Base-by-base conservation (phyloP, 805 yeast genomes). In the Barnettozyma salicaria region DNA sequence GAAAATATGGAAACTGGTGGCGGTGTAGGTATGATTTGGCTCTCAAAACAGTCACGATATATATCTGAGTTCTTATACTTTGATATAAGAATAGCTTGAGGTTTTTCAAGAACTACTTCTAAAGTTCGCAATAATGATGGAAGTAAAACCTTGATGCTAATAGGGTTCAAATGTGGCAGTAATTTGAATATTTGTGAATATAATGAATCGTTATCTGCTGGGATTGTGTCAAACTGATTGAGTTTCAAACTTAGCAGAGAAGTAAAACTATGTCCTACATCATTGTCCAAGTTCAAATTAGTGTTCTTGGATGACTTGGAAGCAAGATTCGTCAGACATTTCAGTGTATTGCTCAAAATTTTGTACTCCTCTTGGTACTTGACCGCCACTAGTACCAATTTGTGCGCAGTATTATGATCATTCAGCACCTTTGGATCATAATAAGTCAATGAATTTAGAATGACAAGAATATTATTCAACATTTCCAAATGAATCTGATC, bases 151-250 rank as follows among this genome's bases (percentile, higher is more conserved):
- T 40, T 42, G 19, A 44, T 26, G 1, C 42, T 45, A 0, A 32
- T 2, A 18, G 55, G 49, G 25, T 48, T 44, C 31, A 52, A 36
- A 16, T 43, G 52, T 17, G 57, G 55, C 8, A 52, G 26, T 9
- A 52, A 38, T 8, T 33, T 34, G 26, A 49, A 46, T 5, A 51
- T 44, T 5, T 39, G 37, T 8, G 34, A 13, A 13, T 46, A 32
- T 1, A 49, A 24, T 0, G 43, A 40, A 9, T 37, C 42, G 10
- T 35, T 21, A 6, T 14, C n/a, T 9, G 19, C 27, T n/a, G 38
- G 22, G 2, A 13, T 20, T 4, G 13, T 16, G n/a, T 37, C 28
- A 14, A 34, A 38, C 4, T 23, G 26, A 6, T 30, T 32, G 14
- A 31, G 20, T 28, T 14, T 34, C 10, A 17, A 24, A 4, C 23